Conservation (phyloP, 179 eudicot species). For the Heliamphora pulchella region DNA sequence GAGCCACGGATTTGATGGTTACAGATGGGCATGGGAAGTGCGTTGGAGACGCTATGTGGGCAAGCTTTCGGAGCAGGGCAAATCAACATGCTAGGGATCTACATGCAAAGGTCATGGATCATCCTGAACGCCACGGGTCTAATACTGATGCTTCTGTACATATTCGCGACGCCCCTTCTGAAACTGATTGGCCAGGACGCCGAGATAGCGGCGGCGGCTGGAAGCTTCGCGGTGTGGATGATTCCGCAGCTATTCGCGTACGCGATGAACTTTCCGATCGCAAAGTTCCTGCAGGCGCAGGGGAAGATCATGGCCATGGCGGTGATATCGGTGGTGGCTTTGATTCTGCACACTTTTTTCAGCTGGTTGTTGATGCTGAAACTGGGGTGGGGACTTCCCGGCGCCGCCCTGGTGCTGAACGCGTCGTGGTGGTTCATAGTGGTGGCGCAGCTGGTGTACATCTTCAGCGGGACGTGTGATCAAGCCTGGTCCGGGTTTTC, state of each 20-base stretch:
- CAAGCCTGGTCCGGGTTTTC: slow-evolving; percentile 53
- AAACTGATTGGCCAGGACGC: slow-evolving; percentile 43
- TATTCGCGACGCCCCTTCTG: slow-evolving; percentile 43
- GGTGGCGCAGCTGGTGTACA: slow-evolving; percentile 38
- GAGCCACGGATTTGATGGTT: too few relatives aligned
- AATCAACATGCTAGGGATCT: slow-evolving; percentile 49
- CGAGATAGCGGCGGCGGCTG: slow-evolving; percentile 35
- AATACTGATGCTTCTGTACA: slow-evolving; percentile 26
- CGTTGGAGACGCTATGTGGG: slow-evolving; percentile 67
- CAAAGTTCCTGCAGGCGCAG: slow-evolving; percentile 58
- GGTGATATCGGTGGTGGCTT: slow-evolving; percentile 30
- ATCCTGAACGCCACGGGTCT: slow-evolving; percentile 42
- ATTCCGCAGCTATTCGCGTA: slow-evolving; percentile 59
- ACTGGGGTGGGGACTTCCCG: slow-evolving; percentile 47
- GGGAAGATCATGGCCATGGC: slow-evolving; percentile 66
- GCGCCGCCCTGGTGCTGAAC: slow-evolving; percentile 45
- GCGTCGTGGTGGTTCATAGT: slow-evolving; percentile 55
- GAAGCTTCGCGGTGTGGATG: slow-evolving; percentile 49
- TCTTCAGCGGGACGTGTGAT: slow-evolving; percentile 42
- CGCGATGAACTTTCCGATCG: slow-evolving; percentile 46
- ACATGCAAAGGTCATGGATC: slow-evolving; percentile 69
- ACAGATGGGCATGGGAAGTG: slow-evolving; percentile 67
- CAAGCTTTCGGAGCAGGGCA: slow-evolving; percentile 73
- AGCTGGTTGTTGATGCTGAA: slow-evolving; percentile 45
- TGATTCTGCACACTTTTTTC: slow-evolving; percentile 37